Base-by-base conservation (phyloP, 345 rosid species). In the Dimocarpus longan region DNA sequence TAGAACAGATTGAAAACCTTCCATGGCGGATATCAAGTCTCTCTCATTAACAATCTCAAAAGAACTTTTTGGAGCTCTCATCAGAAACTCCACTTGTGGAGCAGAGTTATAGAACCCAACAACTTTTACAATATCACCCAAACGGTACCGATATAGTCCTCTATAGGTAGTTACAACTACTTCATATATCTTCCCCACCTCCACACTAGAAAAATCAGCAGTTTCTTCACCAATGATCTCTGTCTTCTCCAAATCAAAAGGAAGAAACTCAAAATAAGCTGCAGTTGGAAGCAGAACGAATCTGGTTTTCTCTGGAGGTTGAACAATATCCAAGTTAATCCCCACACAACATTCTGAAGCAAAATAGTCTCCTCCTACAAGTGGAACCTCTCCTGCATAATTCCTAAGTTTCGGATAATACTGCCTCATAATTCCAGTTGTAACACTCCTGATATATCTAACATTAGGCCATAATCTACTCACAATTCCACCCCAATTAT, bases 351-450 rank as follows among this genome's bases (percentile, higher is more conserved):
- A 87, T 76, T 87, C 90, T 26, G 92, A 89, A 22, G 92, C 76
- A 72, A 84, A 83, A 74, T 85, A 89, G 79, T 86, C 87, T 69
- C 89, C 92, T 70, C 89, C 88, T 57, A 87, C 65, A 62, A 87
- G 32, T 21, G 83, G 81, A 12, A 86, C 79, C 37, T 84, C 84
- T 13, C 88, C 88, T 48, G 89, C 88, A 73, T 78, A 83, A 69
- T 42, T 32, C 81, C 81, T 86, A 40, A 89, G 89, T 80, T 84
- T 87, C 0, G 79, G 52, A 79, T 83, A 83, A 79, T 86, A 84
- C 63, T 86, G 90, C 81, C 74, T 85, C 91, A 86, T 89, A 67
- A 82, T 89, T 64, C 91, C 92, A 0, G 89, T 85, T 1, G 88
- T 76, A 62, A 87, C 80, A 75, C 89, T 83, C 85, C 71, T 87